Conservation (phyloP, 441 rosid species). For the Heliophila coronopifolia region DNA sequence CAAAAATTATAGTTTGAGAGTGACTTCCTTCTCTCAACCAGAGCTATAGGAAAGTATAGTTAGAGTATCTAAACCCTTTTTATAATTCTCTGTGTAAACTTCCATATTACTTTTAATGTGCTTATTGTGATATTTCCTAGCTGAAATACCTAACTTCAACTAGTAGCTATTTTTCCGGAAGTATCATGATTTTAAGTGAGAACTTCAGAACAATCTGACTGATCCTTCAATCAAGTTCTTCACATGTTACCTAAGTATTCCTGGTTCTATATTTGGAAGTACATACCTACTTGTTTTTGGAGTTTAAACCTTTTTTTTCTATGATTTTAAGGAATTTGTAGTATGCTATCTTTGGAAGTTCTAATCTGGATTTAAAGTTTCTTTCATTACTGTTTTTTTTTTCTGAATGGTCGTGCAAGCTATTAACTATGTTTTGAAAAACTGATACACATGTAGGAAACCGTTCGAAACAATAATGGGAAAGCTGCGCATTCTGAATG, state of each 20-base stretch:
- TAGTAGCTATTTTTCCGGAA: conserved; percentile 1
- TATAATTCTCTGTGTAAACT: neutral
- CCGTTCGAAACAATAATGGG: conserved; percentile 64
- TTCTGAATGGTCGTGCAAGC: conserved; percentile 11
- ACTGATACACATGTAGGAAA: conserved; percentile 54
- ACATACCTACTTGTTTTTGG: conserved; percentile 3
- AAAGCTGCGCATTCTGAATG: conserved; percentile 97
- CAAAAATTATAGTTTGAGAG: neutral
- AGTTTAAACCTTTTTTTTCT: conserved; percentile 10
- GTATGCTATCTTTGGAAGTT: conserved; percentile 4
- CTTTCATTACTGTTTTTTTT: neutral
- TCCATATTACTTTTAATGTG: conserved; percentile 3
- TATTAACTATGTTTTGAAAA: conserved; percentile 14
- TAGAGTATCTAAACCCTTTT: conserved; percentile 4
- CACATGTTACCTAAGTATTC: conserved; percentile 3
- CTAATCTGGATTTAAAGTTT: conserved; percentile 1
- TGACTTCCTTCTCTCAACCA: conserved; percentile 7
- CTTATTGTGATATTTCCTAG: no score
- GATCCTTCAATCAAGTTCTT: conserved; percentile 11
- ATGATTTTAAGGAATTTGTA: conserved; percentile 6
- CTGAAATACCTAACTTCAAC: no score
- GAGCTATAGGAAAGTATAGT: conserved; percentile 6
- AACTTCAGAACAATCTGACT: neutral
- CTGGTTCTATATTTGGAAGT: conserved; percentile 3
- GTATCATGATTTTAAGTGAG: neutral